phyloP scores from a whole-genome alignment of 768 basidiomycete species.

The Termitomyces sp. region DNA sequence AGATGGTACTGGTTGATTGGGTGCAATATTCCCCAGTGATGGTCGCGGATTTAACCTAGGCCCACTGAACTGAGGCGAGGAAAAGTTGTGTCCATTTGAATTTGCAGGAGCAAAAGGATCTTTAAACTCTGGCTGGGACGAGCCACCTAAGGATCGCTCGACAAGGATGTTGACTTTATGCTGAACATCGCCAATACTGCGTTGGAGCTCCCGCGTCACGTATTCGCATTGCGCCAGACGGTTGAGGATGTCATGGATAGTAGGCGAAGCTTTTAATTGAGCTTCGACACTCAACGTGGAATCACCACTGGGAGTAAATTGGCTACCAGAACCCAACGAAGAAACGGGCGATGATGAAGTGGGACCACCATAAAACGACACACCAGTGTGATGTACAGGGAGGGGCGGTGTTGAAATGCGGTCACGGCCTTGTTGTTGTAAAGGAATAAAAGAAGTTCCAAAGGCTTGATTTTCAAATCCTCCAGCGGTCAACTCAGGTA shows the following conservation, averaged over 20 bases:
- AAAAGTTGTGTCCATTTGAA: slow-evolving; percentile 27
- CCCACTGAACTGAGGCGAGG: slow-evolving; percentile 29
- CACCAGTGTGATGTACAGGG: slow-evolving; percentile 24
- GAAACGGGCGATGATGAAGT: slow-evolving; percentile 73
- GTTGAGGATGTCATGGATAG: slow-evolving; percentile 72
- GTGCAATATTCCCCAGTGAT: slow-evolving; percentile 65
- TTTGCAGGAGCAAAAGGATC: slow-evolving; percentile 63
- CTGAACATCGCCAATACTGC: slow-evolving; percentile 66
- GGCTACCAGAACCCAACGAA: slow-evolving; percentile 70
- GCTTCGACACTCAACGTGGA: slow-evolving; percentile 51
- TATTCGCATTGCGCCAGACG: slow-evolving; percentile 69
- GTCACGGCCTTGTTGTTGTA: slow-evolving; percentile 32
- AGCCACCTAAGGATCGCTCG: slow-evolving; percentile 50
- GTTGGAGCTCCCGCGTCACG: slow-evolving; percentile 64
- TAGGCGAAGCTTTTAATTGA: slow-evolving; percentile 69
- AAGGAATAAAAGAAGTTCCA: slow-evolving; percentile 31
- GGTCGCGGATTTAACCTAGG: slow-evolving; percentile 52
- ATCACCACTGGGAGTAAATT: slow-evolving; percentile 46
- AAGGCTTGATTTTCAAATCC: slow-evolving; percentile 13
- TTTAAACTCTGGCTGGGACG: slow-evolving; percentile 68
- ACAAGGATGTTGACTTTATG: slow-evolving; percentile 75
- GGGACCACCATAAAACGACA: slow-evolving; percentile 40
- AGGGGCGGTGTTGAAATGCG: slow-evolving; percentile 43
- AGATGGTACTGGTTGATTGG: slow-evolving; percentile 58
- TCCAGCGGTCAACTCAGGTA: slow-evolving; percentile 27